Base-by-base conservation (phyloP, 2,329 filamentous ascomycete genomes). In the Parastagonospora nodorum region DNA sequence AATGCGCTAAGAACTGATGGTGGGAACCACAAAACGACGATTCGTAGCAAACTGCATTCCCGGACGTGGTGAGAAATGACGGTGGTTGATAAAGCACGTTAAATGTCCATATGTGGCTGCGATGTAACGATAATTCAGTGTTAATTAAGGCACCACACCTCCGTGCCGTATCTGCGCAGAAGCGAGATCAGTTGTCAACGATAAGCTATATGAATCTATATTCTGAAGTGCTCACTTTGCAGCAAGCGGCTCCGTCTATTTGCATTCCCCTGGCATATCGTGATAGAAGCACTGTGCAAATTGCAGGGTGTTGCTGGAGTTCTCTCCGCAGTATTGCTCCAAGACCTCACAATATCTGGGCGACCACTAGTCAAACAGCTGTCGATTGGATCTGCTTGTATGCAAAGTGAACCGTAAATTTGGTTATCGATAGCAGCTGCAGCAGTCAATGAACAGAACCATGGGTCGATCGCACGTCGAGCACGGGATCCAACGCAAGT, bases 71-170 rank as follows among this genome's bases (percentile, higher is more conserved):
- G 3, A 24, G 19, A 24, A 24, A 24, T 24, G 19, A 24, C 5
- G 19, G 19, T 29, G 9, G 9, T 12, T 29, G 38, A 48, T 14
- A 36, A 48, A 42, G 45, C 19, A 16, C 19, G 39, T 42, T 15
- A 46, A 46, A 33, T 40, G 11, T 32, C 45, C 39, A n/a, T 24
- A 42, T 48, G 37, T 19, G 38, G 45, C 39, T 31, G 32, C 35
- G 28, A 24, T 45, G 33, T 27, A 39, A 41, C 31, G 24, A n/a
- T 31, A 36, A 29, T 36, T 30, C 35, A 14, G 19, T 14, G 38
- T 27, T 42, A 46, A 46, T 46, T 46, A 46, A 40, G 44, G 44
- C 44, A 29, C 36, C 15, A 32, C 44, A 40, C 29, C 12, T 36
- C 30, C 42, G 11, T 28, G 16, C 29, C 41, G 29, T 35, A n/a